Conservation (phyloP, 2,329 filamentous ascomycete genomes). For the Capronia americana region DNA sequence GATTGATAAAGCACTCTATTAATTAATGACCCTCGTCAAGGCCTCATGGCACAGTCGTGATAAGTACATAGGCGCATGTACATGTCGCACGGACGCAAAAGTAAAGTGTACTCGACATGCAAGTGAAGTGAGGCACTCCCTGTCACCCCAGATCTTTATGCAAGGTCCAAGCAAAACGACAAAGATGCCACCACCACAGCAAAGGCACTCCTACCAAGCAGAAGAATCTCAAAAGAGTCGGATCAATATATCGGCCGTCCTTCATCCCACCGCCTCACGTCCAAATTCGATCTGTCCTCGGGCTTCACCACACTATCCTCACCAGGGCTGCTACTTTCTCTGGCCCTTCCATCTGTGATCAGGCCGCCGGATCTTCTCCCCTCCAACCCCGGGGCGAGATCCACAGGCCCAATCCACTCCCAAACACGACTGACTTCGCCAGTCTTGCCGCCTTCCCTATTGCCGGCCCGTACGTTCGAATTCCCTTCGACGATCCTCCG, state of each 20-base stretch:
- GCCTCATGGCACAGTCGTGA: not conserved
- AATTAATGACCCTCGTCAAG: not conserved
- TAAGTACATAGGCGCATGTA: not conserved
- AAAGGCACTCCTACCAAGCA: not conserved
- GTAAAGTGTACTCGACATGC: not conserved
- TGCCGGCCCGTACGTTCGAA: constrained; percentile 84
- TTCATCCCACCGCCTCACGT: constrained; percentile 48
- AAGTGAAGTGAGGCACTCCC: not conserved
- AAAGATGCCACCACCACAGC: not conserved
- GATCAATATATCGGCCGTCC: constrained; percentile 51
- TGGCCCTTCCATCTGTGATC: constrained; percentile 32
- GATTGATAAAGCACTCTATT: not conserved
- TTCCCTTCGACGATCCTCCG: constrained; percentile 88
- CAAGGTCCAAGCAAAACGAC: not conserved
- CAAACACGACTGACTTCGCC: constrained; percentile 67
- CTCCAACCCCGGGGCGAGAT: constrained; percentile 45
- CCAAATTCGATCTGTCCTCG: constrained; percentile 36
- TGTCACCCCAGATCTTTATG: not conserved
- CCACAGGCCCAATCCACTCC: constrained; percentile 71
- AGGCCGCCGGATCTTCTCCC: constrained; percentile 41
- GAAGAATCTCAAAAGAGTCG: constrained; percentile 1
- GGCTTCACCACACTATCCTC: constrained; percentile 40
- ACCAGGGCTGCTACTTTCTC: constrained; percentile 29
- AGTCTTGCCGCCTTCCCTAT: constrained; percentile 63
- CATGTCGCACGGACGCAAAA: not conserved